phyloP scores from a whole-genome alignment of 495 filamentous ascomycete species.

The Xylaria nigripes region DNA sequence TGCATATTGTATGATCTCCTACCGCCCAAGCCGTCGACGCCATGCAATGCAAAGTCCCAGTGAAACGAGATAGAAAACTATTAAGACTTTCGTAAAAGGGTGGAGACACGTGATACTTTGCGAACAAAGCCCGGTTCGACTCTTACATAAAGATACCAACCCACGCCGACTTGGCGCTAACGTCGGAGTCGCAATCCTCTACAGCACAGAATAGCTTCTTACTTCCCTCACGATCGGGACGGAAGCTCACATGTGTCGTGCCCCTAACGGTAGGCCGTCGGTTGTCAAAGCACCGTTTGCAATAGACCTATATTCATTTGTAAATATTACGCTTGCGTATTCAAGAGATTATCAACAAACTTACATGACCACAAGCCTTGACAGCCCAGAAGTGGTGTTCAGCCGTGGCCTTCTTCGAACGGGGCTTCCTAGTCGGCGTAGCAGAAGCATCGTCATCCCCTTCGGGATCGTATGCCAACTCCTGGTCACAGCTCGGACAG shows the following conservation, averaged over 20 bases:
- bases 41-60: conserved; percentile 4
- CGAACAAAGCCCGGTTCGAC: neutral
- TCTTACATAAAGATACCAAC: conserved; percentile 37
- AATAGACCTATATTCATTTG: conserved; percentile 34
- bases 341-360: conserved; percentile 7
- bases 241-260: conserved; percentile 17
- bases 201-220: conserved; percentile 35
- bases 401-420: conserved; percentile 34
- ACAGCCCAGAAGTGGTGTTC: conserved; percentile 46
- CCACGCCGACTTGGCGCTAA: conserved; percentile 31
- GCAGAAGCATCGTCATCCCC: conserved; percentile 13
- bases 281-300: conserved; percentile 37
- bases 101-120: neutral
- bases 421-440: conserved; percentile 29
- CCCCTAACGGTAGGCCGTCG: conserved; percentile 20
- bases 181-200: conserved; percentile 35
- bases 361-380: conserved; percentile 42
- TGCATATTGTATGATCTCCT: neutral
- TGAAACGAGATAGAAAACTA: neutral
- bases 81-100: neutral
- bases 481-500: conserved; percentile 40
- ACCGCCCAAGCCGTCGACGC: conserved; percentile 1
- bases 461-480: conserved; percentile 38
- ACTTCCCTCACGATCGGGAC: conserved; percentile 8
- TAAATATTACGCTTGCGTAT: neutral